Conservation (phyloP, 495 filamentous ascomycete species). For the Aspergillus sclerotiicarbonarius region DNA sequence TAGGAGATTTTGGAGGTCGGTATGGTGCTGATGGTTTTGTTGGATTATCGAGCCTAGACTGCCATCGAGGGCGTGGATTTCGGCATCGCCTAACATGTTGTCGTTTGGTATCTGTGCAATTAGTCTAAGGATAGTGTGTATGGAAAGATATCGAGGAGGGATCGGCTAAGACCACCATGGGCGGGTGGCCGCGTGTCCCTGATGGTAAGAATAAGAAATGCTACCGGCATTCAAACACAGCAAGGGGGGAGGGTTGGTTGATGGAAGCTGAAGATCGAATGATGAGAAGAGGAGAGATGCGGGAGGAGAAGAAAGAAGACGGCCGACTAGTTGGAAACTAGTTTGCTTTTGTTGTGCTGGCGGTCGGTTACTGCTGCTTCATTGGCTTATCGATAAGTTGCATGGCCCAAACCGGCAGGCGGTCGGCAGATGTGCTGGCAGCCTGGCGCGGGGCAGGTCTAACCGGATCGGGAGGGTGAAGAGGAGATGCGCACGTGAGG, state of each 20-base stretch:
- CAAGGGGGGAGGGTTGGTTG: not conserved
- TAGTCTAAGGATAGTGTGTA: not conserved
- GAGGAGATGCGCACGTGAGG: too few relatives aligned
- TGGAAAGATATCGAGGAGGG: not conserved
- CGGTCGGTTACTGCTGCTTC: not conserved
- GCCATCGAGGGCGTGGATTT: conserved; percentile 33
- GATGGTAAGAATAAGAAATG: not conserved
- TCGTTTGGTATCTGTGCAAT: not conserved
- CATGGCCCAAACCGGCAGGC: not conserved
- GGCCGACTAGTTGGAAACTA: too few relatives aligned
- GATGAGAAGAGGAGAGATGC: not conserved
- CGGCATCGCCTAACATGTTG: conserved; percentile 40
- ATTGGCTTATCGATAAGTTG: not conserved
- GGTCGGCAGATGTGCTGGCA: not conserved
- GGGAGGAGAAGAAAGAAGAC: not conserved
- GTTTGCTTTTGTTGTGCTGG: not conserved
- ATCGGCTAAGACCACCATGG: not conserved
- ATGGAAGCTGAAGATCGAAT: not conserved
- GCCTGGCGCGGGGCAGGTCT: not conserved
- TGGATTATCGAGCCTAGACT: conserved; percentile 27
- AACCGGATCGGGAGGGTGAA: too few relatives aligned
- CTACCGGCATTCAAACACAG: too few relatives aligned
- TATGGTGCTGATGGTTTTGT: conserved; percentile 35
- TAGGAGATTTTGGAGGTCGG: conserved; percentile 36
- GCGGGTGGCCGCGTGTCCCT: conserved; percentile 1